Conservation (phyloP, 192 early-diverging fungal species). For the Allomyces macrogynus region DNA sequence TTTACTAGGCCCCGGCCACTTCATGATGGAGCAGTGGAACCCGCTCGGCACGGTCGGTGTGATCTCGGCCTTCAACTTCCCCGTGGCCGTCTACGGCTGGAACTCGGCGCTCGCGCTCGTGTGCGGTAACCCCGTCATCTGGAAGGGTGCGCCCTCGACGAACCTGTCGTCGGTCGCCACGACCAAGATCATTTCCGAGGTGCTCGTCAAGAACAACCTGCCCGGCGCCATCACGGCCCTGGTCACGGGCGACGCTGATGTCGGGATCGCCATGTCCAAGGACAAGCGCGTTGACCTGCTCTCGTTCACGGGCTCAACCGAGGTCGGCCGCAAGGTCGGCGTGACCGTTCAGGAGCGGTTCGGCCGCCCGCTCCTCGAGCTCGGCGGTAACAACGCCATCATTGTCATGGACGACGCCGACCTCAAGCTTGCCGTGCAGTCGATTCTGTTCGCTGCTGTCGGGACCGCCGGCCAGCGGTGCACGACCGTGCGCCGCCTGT, state of each 20-base stretch:
- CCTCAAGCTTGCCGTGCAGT: constrained; percentile 63
- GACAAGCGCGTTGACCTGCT: constrained; percentile 55
- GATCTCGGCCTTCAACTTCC: constrained; percentile 92
- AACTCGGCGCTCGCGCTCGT: constrained; percentile 75
- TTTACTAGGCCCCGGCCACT: constrained; percentile 45
- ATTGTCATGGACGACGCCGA: constrained; percentile 83
- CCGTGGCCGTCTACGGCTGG: constrained; percentile 62
- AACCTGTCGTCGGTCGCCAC: constrained; percentile 68
- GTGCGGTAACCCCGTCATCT: constrained; percentile 75
- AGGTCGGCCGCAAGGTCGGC: constrained; percentile 53
- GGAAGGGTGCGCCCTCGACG: constrained; percentile 69
- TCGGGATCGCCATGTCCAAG: constrained; percentile 51
- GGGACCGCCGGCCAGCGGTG: constrained; percentile 91
- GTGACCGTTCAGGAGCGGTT: constrained; percentile 64
- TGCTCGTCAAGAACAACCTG: constrained; percentile 56
- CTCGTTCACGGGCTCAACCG: constrained; percentile 81
- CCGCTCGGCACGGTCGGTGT: constrained; percentile 81
- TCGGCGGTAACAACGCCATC: constrained; percentile 92
- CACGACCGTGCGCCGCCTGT: constrained; percentile 76
- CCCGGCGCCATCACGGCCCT: constrained; percentile 68
- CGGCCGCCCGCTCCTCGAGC: constrained; percentile 67
- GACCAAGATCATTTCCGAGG: constrained; percentile 63
- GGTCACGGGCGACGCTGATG: constrained; percentile 62
- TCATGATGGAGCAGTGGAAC: constrained; percentile 91
- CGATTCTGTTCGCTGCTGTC: constrained; percentile 81